Conservation (phyloP, 2,329 filamentous ascomycete species). For the Daldinia sp. region DNA sequence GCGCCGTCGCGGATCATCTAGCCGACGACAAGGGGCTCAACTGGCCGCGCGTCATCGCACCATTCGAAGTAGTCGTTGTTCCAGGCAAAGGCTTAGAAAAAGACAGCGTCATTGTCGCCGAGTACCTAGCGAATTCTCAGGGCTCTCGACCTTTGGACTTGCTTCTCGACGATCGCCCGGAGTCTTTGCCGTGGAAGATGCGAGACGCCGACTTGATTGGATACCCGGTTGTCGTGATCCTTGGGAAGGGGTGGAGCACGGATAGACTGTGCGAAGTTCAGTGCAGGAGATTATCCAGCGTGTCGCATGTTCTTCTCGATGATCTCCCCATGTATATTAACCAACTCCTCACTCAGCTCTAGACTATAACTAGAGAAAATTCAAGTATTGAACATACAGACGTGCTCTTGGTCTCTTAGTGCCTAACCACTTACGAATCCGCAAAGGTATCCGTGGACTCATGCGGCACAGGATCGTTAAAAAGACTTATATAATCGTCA, state of each 20-base stretch:
- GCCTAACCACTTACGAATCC: background rate
- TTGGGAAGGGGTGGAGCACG: conserved; percentile 75
- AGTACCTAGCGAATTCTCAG: conserved; percentile 55
- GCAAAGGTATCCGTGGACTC: background rate
- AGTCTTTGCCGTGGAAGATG: conserved; percentile 82
- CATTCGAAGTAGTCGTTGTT: conserved; percentile 79
- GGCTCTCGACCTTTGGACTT: conserved; percentile 61
- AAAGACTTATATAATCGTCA: background rate
- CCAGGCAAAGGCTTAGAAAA: conserved; percentile 55
- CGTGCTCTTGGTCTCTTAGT: no score
- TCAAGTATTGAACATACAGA: background rate
- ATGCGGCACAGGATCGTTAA: background rate
- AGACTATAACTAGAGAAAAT: conserved; percentile 16
- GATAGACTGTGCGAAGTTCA: conserved; percentile 76
- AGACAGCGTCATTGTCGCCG: conserved; percentile 68
- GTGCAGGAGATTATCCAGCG: conserved; percentile 72
- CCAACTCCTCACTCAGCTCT: conserved; percentile 61
- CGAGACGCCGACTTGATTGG: conserved; percentile 89
- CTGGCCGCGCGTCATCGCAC: conserved; percentile 88
- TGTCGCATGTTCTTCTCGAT: conserved; percentile 63
- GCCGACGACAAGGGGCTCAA: conserved; percentile 78
- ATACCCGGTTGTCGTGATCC: conserved; percentile 82
- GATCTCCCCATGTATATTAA: conserved; percentile 57
- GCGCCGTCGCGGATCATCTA: conserved; percentile 80
- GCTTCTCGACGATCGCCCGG: conserved; percentile 76